Evolutionary conservation across 371 early-diverging fungal genomes (phyloP).

Genomic region (Mortierella sp.): DNA sequence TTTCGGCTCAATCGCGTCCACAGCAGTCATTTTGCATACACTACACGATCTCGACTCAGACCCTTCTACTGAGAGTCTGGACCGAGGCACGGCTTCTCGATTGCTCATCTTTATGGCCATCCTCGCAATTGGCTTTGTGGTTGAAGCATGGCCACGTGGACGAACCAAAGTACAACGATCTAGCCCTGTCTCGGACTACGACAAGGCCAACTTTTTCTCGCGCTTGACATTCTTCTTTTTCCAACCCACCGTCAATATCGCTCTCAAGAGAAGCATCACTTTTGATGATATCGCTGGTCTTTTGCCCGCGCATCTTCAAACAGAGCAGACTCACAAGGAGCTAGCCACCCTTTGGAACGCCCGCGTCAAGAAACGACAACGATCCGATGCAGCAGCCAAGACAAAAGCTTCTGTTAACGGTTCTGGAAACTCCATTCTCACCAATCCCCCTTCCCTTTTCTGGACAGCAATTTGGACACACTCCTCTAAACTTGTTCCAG

Average conservation of each 20-base stretch:
- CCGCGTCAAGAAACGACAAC: background rate
- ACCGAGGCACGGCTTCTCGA: background rate
- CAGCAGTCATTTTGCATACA: constrained; percentile 11
- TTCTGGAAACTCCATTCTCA: background rate
- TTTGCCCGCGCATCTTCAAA: constrained; percentile 11
- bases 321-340: constrained; percentile 6
- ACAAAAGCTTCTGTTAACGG: background rate
- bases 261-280: constrained; percentile 12
- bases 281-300: constrained; percentile 13
- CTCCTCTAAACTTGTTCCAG: constrained; percentile 12
- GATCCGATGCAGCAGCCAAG: background rate
- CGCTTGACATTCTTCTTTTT: constrained; percentile 26
- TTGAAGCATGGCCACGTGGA: constrained; percentile 37
- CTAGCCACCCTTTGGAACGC: constrained; percentile 18
- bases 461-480: constrained; percentile 12
- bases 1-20: constrained; percentile 9
- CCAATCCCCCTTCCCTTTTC: constrained; percentile 17
- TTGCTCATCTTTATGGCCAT: background rate
- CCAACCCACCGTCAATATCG: constrained; percentile 23
- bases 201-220: constrained; percentile 30
- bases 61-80: background rate
- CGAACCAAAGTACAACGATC: constrained; percentile 20
- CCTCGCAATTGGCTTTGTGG: constrained; percentile 17
- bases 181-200: constrained; percentile 14
- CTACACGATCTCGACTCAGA: constrained; percentile 3